Evolutionary conservation across 768 basidiomycete species (phyloP).

Genomic region (Agaricus blazei): DNA sequence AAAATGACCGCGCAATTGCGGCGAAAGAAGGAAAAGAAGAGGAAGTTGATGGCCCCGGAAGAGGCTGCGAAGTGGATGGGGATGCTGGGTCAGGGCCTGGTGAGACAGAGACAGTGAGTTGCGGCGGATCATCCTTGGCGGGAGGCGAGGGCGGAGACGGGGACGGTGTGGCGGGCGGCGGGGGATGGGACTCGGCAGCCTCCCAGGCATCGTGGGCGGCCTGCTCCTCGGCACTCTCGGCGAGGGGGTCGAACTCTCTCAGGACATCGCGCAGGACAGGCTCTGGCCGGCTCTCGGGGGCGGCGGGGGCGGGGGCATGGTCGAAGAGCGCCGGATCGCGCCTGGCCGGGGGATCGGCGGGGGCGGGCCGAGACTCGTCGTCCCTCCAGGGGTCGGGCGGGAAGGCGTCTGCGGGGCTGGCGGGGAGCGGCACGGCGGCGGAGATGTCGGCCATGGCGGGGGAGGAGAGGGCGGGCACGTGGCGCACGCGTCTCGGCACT

Average conservation of each 20-base stretch:
- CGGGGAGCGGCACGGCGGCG: neutral
- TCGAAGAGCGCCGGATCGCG: conserved; percentile 36
- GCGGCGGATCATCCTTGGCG: conserved; percentile 24
- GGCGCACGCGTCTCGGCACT: conserved; percentile 10
- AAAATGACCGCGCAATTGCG: conserved; percentile 60
- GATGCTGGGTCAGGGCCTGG: conserved; percentile 9
- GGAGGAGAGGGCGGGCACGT: conserved; percentile 9
- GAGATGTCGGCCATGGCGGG: neutral
- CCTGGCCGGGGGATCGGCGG: conserved; percentile 11
- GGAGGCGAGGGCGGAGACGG: conserved; percentile 31
- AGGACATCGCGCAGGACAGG: conserved; percentile 40
- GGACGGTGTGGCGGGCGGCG: conserved; percentile 29
- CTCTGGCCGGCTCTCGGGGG: conserved; percentile 16
- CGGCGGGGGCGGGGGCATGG: conserved; percentile 29
- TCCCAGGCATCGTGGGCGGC: conserved; percentile 65
- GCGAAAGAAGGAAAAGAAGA: conserved; percentile 60
- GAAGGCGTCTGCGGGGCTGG: conserved; percentile 4
- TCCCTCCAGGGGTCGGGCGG: conserved; percentile 39
- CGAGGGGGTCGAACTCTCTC: conserved; percentile 67
- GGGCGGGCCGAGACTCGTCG: conserved; percentile 17
- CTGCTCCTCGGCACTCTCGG: conserved; percentile 43
- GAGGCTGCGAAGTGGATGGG: conserved; percentile 19
- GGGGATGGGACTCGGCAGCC: conserved; percentile 53
- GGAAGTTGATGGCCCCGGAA: conserved; percentile 19
- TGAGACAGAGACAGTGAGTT: neutral